Evolutionary conservation across 148 eudicot species (phyloP).

Genomic region (Talinum fruticosum): DNA sequence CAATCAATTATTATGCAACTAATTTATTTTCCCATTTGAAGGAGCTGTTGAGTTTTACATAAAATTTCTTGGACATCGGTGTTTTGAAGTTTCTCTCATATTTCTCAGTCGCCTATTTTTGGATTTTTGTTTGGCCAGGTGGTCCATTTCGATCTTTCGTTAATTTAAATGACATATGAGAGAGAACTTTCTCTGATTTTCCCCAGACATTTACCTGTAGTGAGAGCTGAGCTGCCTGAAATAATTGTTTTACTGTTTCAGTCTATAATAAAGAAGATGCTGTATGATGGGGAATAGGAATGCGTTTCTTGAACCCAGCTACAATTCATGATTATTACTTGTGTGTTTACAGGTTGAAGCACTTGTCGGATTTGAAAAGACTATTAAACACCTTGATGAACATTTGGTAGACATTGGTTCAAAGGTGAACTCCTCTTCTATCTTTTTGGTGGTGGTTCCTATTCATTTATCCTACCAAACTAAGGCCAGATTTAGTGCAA

Average conservation of each 20-base stretch:
- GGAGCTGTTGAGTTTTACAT: too few species aligned
- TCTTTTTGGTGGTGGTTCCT: constrained; percentile 3
- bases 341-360: constrained; percentile 70
- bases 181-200: too few species aligned
- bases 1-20: not conserved
- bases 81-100: not conserved
- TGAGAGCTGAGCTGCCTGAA: too few species aligned
- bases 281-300: too few species aligned
- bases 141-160: not conserved
- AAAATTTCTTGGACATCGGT: too few species aligned
- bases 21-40: not conserved
- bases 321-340: constrained; percentile 11
- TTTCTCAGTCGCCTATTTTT: not conserved
- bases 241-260: too few species aligned
- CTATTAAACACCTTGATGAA: constrained; percentile 82
- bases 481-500: not conserved
- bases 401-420: constrained; percentile 72
- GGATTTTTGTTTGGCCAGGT: not conserved
- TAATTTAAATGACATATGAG: too few species aligned
- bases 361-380: constrained; percentile 92
- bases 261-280: too few species aligned
- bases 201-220: too few species aligned
- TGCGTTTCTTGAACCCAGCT: too few species aligned
- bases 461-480: not conserved
- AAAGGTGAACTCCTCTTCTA: constrained; percentile 42